Conservation (phyloP, 1,284 basidiomycete genomes). For the Fistulina hepatica region DNA sequence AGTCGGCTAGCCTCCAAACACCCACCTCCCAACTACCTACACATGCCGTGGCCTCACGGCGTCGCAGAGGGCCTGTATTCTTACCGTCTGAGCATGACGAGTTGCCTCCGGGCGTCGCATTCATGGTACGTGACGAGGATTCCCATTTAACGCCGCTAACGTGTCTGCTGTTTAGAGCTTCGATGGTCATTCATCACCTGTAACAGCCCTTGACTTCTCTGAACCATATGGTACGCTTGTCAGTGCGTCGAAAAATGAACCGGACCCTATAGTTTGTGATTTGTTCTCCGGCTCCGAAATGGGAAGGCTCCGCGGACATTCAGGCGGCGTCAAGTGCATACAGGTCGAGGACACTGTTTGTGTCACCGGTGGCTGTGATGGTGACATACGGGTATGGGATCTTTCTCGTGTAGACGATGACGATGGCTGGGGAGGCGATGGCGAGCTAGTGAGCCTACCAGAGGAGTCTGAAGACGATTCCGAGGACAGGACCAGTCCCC, state of each 20-base stretch:
- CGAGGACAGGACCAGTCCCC: slow-evolving; percentile 18
- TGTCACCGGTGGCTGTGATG: slow-evolving; percentile 84
- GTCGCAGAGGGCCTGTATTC: slow-evolving; percentile 87
- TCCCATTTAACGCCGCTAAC: slow-evolving; percentile 2
- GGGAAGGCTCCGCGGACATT: slow-evolving; percentile 72
- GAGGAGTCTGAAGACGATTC: slow-evolving; percentile 43
- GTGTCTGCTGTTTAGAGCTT: slow-evolving; percentile 56
- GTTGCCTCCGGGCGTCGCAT: slow-evolving; percentile 86
- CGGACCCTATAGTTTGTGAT: slow-evolving; percentile 82
- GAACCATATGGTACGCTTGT: slow-evolving; percentile 95
- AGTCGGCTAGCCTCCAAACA: slow-evolving; percentile 31
- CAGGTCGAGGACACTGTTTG: slow-evolving; percentile 93
- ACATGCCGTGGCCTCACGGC: slow-evolving; percentile 50
- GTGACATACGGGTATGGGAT: slow-evolving; percentile 82
- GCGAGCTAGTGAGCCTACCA: slow-evolving; percentile 43
- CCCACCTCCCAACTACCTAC: slow-evolving; percentile 29
- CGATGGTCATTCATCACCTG: slow-evolving; percentile 67
- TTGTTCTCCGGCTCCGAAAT: slow-evolving; percentile 73
- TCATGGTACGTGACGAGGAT: slow-evolving; percentile 61
- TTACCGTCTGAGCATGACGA: slow-evolving; percentile 96
- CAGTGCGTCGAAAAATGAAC: slow-evolving; percentile 71
- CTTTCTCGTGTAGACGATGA: slow-evolving; percentile 70
- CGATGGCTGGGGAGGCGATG: slow-evolving; percentile 44
- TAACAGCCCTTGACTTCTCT: slow-evolving; percentile 89
- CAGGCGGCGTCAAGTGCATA: slow-evolving; percentile 74